Conservation (phyloP, 805 yeast species). For the Metschnikowia santaceciliae region DNA sequence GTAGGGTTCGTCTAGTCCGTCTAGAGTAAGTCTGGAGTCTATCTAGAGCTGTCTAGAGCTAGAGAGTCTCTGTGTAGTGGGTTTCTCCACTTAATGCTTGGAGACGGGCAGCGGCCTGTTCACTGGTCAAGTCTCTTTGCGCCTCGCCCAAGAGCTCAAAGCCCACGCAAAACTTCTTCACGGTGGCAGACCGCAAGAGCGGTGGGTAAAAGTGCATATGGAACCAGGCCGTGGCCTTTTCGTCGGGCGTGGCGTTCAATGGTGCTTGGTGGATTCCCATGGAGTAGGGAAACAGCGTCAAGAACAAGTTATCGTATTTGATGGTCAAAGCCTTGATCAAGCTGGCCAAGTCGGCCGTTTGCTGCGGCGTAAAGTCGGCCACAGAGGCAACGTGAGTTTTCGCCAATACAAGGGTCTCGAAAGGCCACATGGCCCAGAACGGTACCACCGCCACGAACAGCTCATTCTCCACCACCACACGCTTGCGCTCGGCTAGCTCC, state of each 20-base stretch:
- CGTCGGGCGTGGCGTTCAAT: constrained; percentile 40
- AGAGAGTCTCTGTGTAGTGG: constrained; percentile 22
- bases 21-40: too few relatives aligned
- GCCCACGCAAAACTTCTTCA: constrained; percentile 71
- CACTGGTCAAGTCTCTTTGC: constrained; percentile 66
- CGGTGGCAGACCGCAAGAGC: constrained; percentile 67
- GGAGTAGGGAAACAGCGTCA: constrained; percentile 70
- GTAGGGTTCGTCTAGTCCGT: too few relatives aligned
- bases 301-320: constrained; percentile 67
- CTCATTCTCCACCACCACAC: constrained; percentile 58
- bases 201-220: constrained; percentile 82
- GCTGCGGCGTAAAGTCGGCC: constrained; percentile 42
- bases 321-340: constrained; percentile 51
- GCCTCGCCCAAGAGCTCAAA: constrained; percentile 67
- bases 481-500: constrained; percentile 47
- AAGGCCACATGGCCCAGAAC: constrained; percentile 83
- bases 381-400: constrained; percentile 51
- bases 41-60: too few relatives aligned
- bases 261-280: constrained; percentile 83
- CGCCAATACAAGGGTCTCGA: constrained; percentile 63
- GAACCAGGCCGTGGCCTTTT: constrained; percentile 45
- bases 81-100: constrained; percentile 38
- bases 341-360: constrained; percentile 53
- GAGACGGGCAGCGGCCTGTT: constrained; percentile 58
- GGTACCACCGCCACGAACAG: constrained; percentile 68